Percentiles rank a stretch among this genome's conserved stretches.
Conservation (phyloP, 805 yeast genomes). For the Ogataea thermomethanolica region DNA sequence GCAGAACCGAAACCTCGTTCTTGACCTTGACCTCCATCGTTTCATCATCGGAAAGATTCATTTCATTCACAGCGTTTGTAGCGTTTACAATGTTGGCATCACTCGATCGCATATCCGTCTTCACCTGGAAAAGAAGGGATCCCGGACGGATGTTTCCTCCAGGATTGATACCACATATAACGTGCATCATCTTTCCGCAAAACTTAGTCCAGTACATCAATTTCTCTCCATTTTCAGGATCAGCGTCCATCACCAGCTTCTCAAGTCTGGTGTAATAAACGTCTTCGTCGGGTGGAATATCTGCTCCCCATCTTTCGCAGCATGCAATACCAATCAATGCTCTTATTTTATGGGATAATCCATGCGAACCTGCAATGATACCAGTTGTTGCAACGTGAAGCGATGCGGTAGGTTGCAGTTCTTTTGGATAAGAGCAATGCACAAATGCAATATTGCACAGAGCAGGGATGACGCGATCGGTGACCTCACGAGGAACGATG, state of each 20-base stretch:
- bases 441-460: slow-evolving; percentile 71
- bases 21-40: slow-evolving; percentile 23
- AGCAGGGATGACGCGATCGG: slow-evolving; percentile 62
- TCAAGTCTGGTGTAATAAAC: slow-evolving; percentile 44
- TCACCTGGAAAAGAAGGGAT: slow-evolving; percentile 44
- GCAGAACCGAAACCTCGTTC: slow-evolving; percentile 31
- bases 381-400: slow-evolving; percentile 72
- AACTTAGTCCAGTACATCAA: slow-evolving; percentile 71
- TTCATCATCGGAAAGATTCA: slow-evolving; percentile 23
- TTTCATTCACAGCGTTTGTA: slow-evolving; percentile 16
- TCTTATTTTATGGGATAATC: slow-evolving; percentile 66
- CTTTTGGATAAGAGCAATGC: slow-evolving; percentile 74
- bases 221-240: slow-evolving; percentile 39
- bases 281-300: slow-evolving; percentile 56
- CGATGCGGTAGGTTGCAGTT: slow-evolving; percentile 71
- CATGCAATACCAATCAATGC: slow-evolving; percentile 71
- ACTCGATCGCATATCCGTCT: slow-evolving; percentile 13
- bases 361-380: slow-evolving; percentile 71
- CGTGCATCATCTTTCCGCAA: slow-evolving; percentile 70
- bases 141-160: slow-evolving; percentile 73
- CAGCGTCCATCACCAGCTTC: slow-evolving; percentile 44
- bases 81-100: slow-evolving; percentile 6
- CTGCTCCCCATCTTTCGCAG: slow-evolving; percentile 83
- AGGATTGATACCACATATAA: slow-evolving; percentile 76
- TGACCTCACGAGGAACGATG: slow-evolving; percentile 55